Percentiles rank a stretch among this genome's conserved stretches.
These are phyloP conservation scores for Canna indica DNA, from an alignment of 176 grass and related monocot species.

Conservation along the genomic window DNA sequence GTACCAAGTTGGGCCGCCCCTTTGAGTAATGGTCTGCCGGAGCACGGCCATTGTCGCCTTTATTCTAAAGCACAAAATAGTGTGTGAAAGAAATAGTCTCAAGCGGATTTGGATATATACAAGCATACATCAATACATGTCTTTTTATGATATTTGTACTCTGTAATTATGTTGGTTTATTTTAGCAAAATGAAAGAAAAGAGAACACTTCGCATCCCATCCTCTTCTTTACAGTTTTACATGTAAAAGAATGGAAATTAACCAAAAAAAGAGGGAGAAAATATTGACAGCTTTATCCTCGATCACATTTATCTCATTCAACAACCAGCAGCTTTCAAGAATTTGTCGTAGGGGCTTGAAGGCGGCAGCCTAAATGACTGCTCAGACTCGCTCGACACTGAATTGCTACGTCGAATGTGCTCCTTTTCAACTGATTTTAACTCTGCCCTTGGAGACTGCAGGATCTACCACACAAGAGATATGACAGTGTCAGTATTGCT, in stretches of 20 bases:
- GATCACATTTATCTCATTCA: conserved; percentile 8
- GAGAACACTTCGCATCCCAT: not conserved
- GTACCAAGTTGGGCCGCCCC: too few species aligned
- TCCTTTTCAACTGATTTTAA: conserved; percentile 33
- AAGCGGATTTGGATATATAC: too few species aligned
- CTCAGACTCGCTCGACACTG: conserved; percentile 49
- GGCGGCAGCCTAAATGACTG: conserved; percentile 75
- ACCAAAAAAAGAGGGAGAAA: not conserved
- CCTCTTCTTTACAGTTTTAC: not conserved
- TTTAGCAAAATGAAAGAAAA: not conserved
- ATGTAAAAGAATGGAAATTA: not conserved
- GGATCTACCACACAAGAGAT: conserved; percentile 28
- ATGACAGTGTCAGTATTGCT: too few species aligned
- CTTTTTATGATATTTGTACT: too few species aligned
- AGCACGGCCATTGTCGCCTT: too few species aligned
- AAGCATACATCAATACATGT: too few species aligned
- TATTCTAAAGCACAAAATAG: too few species aligned
- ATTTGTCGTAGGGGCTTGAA: conserved; percentile 90
- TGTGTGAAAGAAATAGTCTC: too few species aligned
- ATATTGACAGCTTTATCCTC: not conserved
- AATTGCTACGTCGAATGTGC: conserved; percentile 37
- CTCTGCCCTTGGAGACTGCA: conserved; percentile 23
- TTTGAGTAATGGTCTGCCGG: too few species aligned
- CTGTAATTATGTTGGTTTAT: too few species aligned
- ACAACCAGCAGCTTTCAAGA: conserved; percentile 86